Base-by-base conservation (phyloP, 495 filamentous ascomycete genomes). In the Hyphodiscus hymeniophilus region DNA sequence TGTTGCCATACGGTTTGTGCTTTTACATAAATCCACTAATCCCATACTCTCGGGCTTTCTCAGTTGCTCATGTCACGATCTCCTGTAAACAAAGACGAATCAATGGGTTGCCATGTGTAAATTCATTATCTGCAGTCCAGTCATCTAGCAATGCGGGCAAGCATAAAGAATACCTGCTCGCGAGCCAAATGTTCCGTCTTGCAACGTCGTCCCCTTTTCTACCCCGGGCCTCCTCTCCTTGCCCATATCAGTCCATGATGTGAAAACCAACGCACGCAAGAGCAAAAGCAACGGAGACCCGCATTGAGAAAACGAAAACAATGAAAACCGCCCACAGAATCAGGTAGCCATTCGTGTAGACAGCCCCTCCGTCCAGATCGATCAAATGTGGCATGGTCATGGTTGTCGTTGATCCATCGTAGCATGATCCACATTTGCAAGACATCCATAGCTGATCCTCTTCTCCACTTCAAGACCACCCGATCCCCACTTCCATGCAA, bases 281-380 rank as follows among this genome's bases (percentile, higher is more conserved):
- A n/a, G n/a, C n/a, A n/a, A n/a, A n/a, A n/a, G n/a, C n/a, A n/a
- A n/a, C n/a, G n/a, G n/a, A n/a, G n/a, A n/a, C n/a, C n/a, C n/a
- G n/a, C n/a, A n/a, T n/a, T n/a, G 26, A 52, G 13, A 28, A 41
- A 32, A 42, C 10, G 42, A 42, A 0, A 31, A 43, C 50, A 43
- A 42, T 17, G 26, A 28, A 43, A 46, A 52, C 50, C 56, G 48
- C 55, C 56, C 56, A 51, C 56, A 55, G 51, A 48, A 59, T 51
- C 56, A 48, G 56, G 32, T 7, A 34, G 28, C 23, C 38, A 40
- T 40, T 40, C 16, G 7, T 40, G n/a, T 28, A 28, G 22, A 21
- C 20, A 12, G 22, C 20, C 15, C 4, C 17, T 18, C 38, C 38
- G n/a, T 28, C 10, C 26, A 4, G 10, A 22, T 20, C 12, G 16